These are phyloP conservation scores for Limonium bicolor DNA, from an alignment of 148 eudicot species.

Conservation along the genomic window DNA sequence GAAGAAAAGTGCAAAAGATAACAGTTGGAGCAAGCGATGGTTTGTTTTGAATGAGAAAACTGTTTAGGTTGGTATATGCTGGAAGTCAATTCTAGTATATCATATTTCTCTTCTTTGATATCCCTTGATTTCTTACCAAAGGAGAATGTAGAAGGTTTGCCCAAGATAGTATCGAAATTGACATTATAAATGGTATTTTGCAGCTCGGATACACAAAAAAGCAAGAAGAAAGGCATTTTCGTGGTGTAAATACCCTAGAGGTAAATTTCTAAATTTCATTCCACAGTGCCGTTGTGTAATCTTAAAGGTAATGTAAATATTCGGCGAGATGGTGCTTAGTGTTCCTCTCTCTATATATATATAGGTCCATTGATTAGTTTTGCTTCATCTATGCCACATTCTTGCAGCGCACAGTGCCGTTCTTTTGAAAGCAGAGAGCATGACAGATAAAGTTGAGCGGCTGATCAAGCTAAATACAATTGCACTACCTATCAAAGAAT, in stretches of 20 bases:
- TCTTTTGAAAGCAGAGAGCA: slow-evolving; percentile 82
- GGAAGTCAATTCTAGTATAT: too few relatives aligned
- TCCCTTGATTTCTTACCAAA: too few relatives aligned
- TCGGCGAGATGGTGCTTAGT: neutral
- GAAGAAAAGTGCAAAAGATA: slow-evolving; percentile 90
- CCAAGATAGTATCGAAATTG: too few relatives aligned
- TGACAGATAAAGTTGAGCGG: slow-evolving; percentile 81
- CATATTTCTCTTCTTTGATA: too few relatives aligned
- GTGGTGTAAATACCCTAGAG: slow-evolving; percentile 91
- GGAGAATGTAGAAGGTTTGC: too few relatives aligned
- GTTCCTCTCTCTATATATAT: too few relatives aligned
- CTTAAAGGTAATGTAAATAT: slow-evolving; percentile 47
- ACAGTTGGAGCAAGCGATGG: slow-evolving; percentile 91
- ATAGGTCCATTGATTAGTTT: too few relatives aligned
- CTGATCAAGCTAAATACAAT: slow-evolving; percentile 57
- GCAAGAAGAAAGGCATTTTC: slow-evolving; percentile 94
- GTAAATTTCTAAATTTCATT: too few relatives aligned
- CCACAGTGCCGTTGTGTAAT: too few relatives aligned
- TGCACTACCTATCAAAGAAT: slow-evolving; percentile 48
- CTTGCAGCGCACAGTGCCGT: slow-evolving; percentile 91
- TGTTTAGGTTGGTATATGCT: slow-evolving; percentile 61
- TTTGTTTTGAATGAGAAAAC: slow-evolving; percentile 90
- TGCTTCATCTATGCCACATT: too few relatives aligned
- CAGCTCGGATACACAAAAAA: slow-evolving; percentile 99
- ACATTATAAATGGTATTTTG: slow-evolving; percentile 11